Evolutionary conservation across 2,329 filamentous ascomycete species (phyloP), one percentile per base, ranked within the genome.

Genomic region (Emergomyces africanus): DNA sequence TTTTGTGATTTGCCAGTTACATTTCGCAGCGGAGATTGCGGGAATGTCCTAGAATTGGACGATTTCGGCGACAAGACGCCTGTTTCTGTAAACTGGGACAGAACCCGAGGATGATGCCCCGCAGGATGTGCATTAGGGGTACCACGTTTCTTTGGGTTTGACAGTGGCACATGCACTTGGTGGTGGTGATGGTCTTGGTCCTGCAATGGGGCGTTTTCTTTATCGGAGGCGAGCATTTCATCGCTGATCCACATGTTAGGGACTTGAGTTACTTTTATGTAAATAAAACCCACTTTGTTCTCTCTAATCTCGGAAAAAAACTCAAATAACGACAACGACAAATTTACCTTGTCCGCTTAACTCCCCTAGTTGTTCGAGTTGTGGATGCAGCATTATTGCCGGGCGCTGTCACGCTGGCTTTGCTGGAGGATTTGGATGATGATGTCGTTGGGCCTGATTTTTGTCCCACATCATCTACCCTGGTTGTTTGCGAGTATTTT

Each of bases 31-130:
- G 80, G 80, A 1, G 80, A 82, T 54, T 83, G 81, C 23, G 82
- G 82, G 25, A 82, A 76, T 18, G 87, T 79, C 57, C 88, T 84
- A 5, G 88, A 87, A 69, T 95, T 95, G 60, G 87, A 86, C 0
- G 89, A 91, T 57, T 88, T 87, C 1, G 90, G 90, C 1, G 90
- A 95, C 2, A 95, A 78, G 42, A 95, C 81, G 28, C 70, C 87
- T 79, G 55, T 79, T 74, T 62, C 82, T 64, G 64, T 74, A 66
- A 62, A 77, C 60, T 74, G 75, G 23, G 73, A 77, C 59, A 68
- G 73, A 57, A 69, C 72, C 60, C 73, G 76, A 12, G 73, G 71
- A 44, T 72, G 66, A 33, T 70, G 44, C n/a, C 44, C 44, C 10
- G 44, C 69, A 41, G 69, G 69, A 30, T 41, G 41, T 37, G 55